Evolutionary conservation across 1,284 basidiomycete genomes (phyloP), one percentile per base, ranked within the genome.

Genomic region (Sphaerobolus stellatus): DNA sequence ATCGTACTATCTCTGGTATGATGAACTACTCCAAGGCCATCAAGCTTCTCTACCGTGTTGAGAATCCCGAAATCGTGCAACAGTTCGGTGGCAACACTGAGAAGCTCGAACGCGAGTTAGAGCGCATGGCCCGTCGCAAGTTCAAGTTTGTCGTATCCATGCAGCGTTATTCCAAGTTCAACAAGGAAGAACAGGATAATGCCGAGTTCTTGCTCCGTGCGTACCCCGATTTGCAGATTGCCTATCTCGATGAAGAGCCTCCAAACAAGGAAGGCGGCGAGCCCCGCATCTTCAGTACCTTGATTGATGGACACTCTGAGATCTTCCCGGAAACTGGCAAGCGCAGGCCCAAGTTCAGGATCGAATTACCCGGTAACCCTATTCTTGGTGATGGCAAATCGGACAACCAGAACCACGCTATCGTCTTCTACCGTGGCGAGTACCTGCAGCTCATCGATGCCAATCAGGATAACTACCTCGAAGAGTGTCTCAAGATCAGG

Each of bases 11-110:
- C 16, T 98, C 97, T 45, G 97, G 96, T 50, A 98, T 99, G 88
- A 99, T 99, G 97, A 99, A 99, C 79, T 99, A 99, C 73, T 87
- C 92, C 65, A 99, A 99, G 80, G 96, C 97, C 18, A 98, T 99
- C 84, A 99, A 99, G 75, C 80, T 99, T n/a, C 83, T 99, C 28
- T 98, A 98, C 75, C 94, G 96, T 61, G 96, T 99, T 54, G 97
- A 99, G 77, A 99, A 98, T 76, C 97, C 96, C 22, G 96, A 98
- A 71, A 91, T 99, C 48, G 96, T 99, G 4, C 95, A 98, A 75
- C 81, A 92, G 52, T 98, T 94, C 65, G 96, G 96, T 51, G 94
- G 95, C 41, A 99, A 99, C 75, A 98, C 96, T 18, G 96, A 99
- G 72, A 93, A 88, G 69, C 82, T 99, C 33, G 97, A 99, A 72